Evolutionary conservation across 169 alveolate genomes (phyloP), one percentile per base, ranked within the genome.

Genomic region (Plasmodium fragile): DNA sequence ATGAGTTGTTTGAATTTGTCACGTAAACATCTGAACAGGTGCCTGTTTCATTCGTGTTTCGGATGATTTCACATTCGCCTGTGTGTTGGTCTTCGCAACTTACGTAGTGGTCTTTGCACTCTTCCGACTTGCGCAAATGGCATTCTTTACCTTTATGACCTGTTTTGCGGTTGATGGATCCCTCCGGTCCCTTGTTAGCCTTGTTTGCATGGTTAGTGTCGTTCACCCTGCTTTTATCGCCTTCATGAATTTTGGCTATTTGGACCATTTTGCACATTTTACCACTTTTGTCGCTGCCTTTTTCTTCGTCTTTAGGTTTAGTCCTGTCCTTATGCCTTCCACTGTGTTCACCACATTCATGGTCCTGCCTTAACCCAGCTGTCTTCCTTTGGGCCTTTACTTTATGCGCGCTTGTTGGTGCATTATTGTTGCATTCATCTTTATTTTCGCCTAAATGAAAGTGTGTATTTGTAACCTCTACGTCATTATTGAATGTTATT

Each of bases 401-500:
- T 28, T 49, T 80, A 16, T 25, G 0, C 7, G 49, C 43, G 78
- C 39, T 52, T 80, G 55, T 82, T 41, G 30, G 6, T 39, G 92
- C 16, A 32, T 18, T 30, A 22, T 18, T 65, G 55, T 65, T 59
- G 43, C 45, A 82, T 82, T 65, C 92, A 49, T 82, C 22, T 49
- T 82, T 69, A 32, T 82, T 69, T 59, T 59, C 52, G 8, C 65
- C 3, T n/a, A 13, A 82, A 82, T 34, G 49, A 18, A 43, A 30
- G 28, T 18, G n/a, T 30, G 70, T 16, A 11, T 65, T 82, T 55
- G 70, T 49, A 59, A 59, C 45, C 3, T 49, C 4, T 7, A 49
- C 25, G 6, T 16, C 36, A 41, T 55, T 82, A 10, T 80, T 80
- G 32, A 69, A 36, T 30, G 45, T 82, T 82, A 82, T 82, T 59